Conservation (phyloP, 1,284 basidiomycete species). For the Erythrobasidium hasegawianum region DNA sequence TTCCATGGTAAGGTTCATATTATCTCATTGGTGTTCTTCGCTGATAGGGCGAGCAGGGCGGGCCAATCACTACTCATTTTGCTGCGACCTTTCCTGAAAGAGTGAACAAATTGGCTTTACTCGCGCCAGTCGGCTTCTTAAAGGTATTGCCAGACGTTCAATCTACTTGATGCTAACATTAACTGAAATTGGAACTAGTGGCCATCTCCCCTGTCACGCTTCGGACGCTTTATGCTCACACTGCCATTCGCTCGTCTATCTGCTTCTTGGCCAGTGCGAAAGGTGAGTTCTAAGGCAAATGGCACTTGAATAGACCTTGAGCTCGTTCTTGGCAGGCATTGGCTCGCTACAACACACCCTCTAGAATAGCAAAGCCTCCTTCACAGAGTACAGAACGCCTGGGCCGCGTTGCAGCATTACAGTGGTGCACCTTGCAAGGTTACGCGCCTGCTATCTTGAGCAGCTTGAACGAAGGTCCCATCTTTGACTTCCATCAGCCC, state of each 20-base stretch:
- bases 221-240: not conserved
- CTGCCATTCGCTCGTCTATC: not conserved
- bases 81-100: not conserved
- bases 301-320: no score
- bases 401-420: no score
- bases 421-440: not conserved
- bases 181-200: no score
- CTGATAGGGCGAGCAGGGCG: not conserved
- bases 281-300: not conserved
- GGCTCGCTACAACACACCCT: not conserved
- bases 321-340: no score
- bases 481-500: not conserved
- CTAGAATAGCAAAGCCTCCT: not conserved
- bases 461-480: not conserved
- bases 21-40: no score
- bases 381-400: not conserved
- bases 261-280: not conserved
- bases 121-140: not conserved
- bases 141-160: no score
- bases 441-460: not conserved
- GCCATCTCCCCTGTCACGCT: not conserved
- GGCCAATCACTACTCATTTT: not conserved
- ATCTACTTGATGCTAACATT: no score
- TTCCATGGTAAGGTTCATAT: not conserved
- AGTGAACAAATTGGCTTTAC: not conserved